Conservation (phyloP, 768 basidiomycete species). For the Pilatotrama ljubarskyi region DNA sequence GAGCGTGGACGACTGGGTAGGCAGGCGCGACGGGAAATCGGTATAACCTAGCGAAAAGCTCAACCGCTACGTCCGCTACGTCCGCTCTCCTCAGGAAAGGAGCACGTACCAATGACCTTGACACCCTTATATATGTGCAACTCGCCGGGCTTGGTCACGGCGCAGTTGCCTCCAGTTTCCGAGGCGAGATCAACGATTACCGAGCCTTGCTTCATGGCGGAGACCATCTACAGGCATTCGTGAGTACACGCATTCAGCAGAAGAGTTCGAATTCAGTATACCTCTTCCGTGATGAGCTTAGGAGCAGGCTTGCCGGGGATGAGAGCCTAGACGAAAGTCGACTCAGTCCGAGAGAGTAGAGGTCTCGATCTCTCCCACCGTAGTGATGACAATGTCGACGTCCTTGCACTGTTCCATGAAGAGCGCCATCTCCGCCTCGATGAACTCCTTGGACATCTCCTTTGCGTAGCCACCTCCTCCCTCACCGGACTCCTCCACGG, state of each 20-base stretch:
- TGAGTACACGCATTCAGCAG: neutral
- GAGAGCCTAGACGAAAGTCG: slow-evolving; percentile 51
- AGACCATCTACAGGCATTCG: slow-evolving; percentile 55
- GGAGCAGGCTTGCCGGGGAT: slow-evolving; percentile 89
- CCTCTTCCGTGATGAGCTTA: slow-evolving; percentile 76
- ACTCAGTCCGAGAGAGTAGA: neutral
- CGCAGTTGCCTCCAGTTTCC: slow-evolving; percentile 90
- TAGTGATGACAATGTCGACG: slow-evolving; percentile 88
- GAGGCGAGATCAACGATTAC: slow-evolving; percentile 86
- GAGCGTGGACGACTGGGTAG: slow-evolving; percentile 85
- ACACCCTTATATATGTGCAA: slow-evolving; percentile 69
- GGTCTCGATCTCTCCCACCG: slow-evolving; percentile 41
- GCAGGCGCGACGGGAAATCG: slow-evolving; percentile 84
- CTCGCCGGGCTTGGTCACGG: slow-evolving; percentile 77
- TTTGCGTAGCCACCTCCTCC: slow-evolving; percentile 87
- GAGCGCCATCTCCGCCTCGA: slow-evolving; percentile 84
- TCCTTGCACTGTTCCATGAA: slow-evolving; percentile 88
- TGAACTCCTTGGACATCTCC: slow-evolving; percentile 88
- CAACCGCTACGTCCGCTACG: too few species aligned
- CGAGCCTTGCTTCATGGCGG: slow-evolving; percentile 91
- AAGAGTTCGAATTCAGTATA: slow-evolving; percentile 14
- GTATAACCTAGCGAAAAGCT: slow-evolving; percentile 60
- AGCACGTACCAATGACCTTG: slow-evolving; percentile 68
- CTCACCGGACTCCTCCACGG: slow-evolving; percentile 77
- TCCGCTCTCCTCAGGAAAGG: too few species aligned